Evolutionary conservation across 2,329 filamentous ascomycete genomes (phyloP), one percentile per base, ranked within the genome.

Genomic region (Sporothrix protearum): DNA sequence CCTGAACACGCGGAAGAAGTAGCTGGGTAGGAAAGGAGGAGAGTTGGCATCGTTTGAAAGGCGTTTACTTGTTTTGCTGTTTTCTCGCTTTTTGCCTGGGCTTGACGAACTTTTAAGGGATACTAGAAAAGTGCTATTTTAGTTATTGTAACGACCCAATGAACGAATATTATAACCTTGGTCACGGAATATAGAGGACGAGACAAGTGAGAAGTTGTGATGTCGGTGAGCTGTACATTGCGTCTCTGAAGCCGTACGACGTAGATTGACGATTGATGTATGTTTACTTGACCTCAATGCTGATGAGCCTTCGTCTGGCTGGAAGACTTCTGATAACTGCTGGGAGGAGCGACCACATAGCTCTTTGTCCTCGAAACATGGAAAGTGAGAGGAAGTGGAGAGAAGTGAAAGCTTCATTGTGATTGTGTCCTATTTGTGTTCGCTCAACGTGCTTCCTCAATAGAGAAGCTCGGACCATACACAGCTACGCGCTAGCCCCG

Each of bases 1-100:
- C 73, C 80, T 97, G 3, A 5, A 64, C 10, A 59, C 45, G 30
- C 49, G 69, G 30, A 36, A 33, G 33, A 72, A 71, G 63, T 61
- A 73, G 30, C 12, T 59, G 3, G 33, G 42, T 47, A 45, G 16
- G 33, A 16, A 9, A 30, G 9, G 5, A 14, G 25, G 16, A 33
- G 6, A 19, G 25, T 49, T 66, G 63, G 25, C n/a, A 49, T 49
- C 63, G 49, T 66, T 28, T 49, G 59, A 22, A 33, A 3, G 63
- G 63, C 63, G 63, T 66, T 66, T 49, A n/a, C 12, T 66, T 39
- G n/a, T 39, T 45, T 33, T 66, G 22, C 14, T 66, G 3, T 49
- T 16, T 30, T 59, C 16, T 36, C 36, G 55, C 55, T 9, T 42
- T 55, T 25, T 53, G 66, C 42, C 8, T 51, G 63, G 63, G 28